Evolutionary conservation across 2,329 filamentous ascomycete species (phyloP), one percentile per base, ranked within the genome.

Genomic region (Leptoxyphium fumago): DNA sequence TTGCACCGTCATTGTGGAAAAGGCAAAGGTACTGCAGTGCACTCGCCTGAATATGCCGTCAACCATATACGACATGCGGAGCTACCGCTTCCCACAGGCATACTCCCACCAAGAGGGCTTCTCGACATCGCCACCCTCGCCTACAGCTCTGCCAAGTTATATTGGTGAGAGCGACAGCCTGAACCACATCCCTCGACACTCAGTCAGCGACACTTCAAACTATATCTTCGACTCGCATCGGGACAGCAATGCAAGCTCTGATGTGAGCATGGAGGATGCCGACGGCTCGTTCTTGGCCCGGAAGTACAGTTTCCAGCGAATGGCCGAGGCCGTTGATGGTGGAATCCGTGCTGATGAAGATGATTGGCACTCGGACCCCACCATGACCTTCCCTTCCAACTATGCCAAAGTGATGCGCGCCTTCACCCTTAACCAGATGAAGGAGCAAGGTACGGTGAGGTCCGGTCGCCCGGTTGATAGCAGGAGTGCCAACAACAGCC

Each of bases 371-470:
- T 26, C 21, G 21, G 32, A 36, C 32, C 5, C 11, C 4, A 36
- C 13, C 32, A 9, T 36, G 32, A 13, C 15, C 13, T 13, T 13
- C 32, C 26, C 54, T 28, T 50, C 50, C 13, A 45, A 44, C 32
- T 58, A 57, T 30, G 45, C 49, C 10, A 46, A 48, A 28, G 52
- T 49, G 1, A 56, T 58, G 52, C 52, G 57, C 38, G 52, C 51
- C 11, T 51, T 50, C 43, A 56, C 54, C 2, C 39, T 53, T 38
- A 46, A 50, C 30, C 54, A 56, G 43, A 32, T 56, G 26, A 48
- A 51, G 29, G 13, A 36, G 13, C 32, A 36, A 9, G 4, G 15
- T 13, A 13, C 9, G 32, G 9, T 13, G 32, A 13, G 15, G 11
- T 13, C 3, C 13, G 15, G 13, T 9, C 32, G 13, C 15, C 13